These are phyloP conservation scores for Camellia granthamiana DNA, from an alignment of 148 eudicot genomes.

Conservation along the genomic window DNA sequence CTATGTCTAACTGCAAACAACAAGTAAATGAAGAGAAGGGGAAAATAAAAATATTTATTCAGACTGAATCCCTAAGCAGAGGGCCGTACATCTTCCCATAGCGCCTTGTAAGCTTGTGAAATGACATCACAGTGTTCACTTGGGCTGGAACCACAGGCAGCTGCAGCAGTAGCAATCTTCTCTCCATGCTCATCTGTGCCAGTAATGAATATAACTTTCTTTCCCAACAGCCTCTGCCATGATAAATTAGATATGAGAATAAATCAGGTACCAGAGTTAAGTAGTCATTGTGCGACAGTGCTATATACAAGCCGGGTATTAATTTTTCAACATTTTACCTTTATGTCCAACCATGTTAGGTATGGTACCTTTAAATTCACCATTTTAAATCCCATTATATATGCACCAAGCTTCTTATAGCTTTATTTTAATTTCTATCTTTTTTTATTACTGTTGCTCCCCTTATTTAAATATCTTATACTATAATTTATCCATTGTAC, in stretches of 20 bases:
- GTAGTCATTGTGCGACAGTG: too few species aligned
- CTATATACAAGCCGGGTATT: too few species aligned
- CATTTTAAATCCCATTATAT: too few species aligned
- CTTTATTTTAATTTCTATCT: too few species aligned
- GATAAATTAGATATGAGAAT: slow-evolving; percentile 13
- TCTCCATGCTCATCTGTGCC: slow-evolving; percentile 99
- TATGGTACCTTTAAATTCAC: too few species aligned
- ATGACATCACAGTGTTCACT: slow-evolving; percentile 70
- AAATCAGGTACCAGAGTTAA: not conserved
- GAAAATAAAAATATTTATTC: too few species aligned
- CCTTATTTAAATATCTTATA: too few species aligned
- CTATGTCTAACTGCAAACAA: slow-evolving; percentile 71
- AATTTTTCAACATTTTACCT: too few species aligned
- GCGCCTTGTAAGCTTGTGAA: slow-evolving; percentile 70
- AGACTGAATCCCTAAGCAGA: not conserved
- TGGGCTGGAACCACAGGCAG: slow-evolving; percentile 69
- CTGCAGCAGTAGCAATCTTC: slow-evolving; percentile 93
- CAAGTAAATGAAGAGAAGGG: slow-evolving; percentile 1
- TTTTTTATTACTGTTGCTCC: too few species aligned
- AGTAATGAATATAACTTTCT: slow-evolving; percentile 87
- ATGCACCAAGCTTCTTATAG: too few species aligned
- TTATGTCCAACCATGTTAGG: too few species aligned
- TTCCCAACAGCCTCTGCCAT: slow-evolving; percentile 75
- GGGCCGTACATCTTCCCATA: slow-evolving; percentile 76
- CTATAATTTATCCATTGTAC: too few species aligned